Percentiles rank a stretch among this genome's conserved stretches.
Evolutionary conservation across 176 grass and related monocot species (phyloP).

Genomic region (Rhynchospora tenuis): DNA sequence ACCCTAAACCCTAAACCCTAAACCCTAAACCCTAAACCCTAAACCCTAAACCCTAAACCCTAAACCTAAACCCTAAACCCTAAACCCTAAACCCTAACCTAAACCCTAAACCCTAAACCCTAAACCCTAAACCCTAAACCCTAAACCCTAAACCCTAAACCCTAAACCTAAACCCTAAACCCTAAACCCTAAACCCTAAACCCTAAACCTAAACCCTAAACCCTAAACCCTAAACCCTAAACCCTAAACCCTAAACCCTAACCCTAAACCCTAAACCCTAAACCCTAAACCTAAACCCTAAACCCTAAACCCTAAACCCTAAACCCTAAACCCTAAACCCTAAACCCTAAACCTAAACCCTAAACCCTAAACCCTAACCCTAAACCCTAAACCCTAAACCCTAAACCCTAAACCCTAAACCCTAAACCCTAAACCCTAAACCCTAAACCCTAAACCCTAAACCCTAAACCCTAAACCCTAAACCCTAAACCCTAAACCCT

Average conservation of each 20-base stretch:
- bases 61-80: constrained; percentile 21
- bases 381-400: neutral
- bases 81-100: constrained; percentile 7
- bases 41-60: constrained; percentile 24
- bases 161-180: constrained; percentile 19
- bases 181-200: constrained; percentile 28
- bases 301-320: too few relatives aligned
- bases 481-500: constrained; percentile 25
- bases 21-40: constrained; percentile 9
- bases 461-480: constrained; percentile 30
- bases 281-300: constrained; percentile 11
- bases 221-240: constrained; percentile 32
- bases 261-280: constrained; percentile 18
- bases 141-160: constrained; percentile 13
- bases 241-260: constrained; percentile 28
- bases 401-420: constrained; percentile 7
- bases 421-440: constrained; percentile 20
- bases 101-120: neutral
- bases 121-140: constrained; percentile 17
- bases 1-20: constrained; percentile 9
- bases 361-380: neutral
- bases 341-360: too few relatives aligned
- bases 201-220: constrained; percentile 31
- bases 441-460: constrained; percentile 22
- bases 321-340: too few relatives aligned